Evolutionary conservation across 1,284 basidiomycete genomes (phyloP), one percentile per base, ranked within the genome.

Genomic region (Vanrija pseudolonga): DNA sequence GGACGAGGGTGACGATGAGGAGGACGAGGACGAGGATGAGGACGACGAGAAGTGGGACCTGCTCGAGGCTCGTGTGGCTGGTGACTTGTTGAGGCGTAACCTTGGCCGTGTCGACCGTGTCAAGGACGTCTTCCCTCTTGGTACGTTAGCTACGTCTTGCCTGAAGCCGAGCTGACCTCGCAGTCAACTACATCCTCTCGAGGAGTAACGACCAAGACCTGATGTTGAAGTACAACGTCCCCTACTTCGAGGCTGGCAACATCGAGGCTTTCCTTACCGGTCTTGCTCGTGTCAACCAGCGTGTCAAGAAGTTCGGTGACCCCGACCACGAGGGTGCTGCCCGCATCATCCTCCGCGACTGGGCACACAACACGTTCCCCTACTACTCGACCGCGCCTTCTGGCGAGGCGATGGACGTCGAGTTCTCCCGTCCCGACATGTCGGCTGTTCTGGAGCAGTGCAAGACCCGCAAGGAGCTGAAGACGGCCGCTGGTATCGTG

Each of bases 161-260:
- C 11, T 38, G 6, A 12, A 20, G 53, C 45, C 36, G 15, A 18
- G 46, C 49, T 18, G 53, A 41, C 23, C 24, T 47, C 50, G 18
- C 65, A 91, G 90, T 89, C 57, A 78, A 82, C 28, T 81, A 87
- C 59, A 84, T 96, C 57, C 80, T 94, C n/a, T 73, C 82, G 28
- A 84, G 85, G 36, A 84, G 88, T 15, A 84, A 84, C 63, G 77
- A 82, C 18, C 87, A 93, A 68, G 92, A 95, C 73, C 79, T 96
- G 46, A 93, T 94, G 88, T 78, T 95, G 44, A 80, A 87, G 51
- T 95, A 94, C 79, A 87, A 84, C 67, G 80, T 94, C n/a, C 89
- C 93, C 14, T 87, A 86, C 20, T 94, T 94, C 71, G 68, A 82
- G n/a, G 79, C 80, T 40, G 85, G 85, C 2, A 85, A 92, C 60